Percentiles rank a stretch among this genome's conserved stretches.
Conservation (phyloP, 2,329 filamentous ascomycete species). For the Ophiostoma pallidulum region DNA sequence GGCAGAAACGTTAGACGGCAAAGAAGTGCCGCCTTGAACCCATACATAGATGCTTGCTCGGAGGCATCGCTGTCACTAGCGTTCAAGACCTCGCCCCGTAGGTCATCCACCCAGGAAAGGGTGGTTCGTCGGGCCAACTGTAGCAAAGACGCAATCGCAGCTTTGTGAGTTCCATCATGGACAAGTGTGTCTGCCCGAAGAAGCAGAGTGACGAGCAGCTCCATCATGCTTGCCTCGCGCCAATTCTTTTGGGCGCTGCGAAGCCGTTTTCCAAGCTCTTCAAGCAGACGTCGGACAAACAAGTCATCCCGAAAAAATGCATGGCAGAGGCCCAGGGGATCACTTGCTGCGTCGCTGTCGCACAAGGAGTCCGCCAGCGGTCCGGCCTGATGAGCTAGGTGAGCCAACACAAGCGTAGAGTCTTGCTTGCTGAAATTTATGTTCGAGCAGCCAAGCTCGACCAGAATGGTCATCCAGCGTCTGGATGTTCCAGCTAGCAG, state of each 20-base stretch:
- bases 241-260: slow-evolving; percentile 42
- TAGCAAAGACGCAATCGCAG: slow-evolving; percentile 27
- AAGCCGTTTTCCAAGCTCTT: slow-evolving; percentile 36
- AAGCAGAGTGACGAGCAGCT: slow-evolving; percentile 42
- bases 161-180: slow-evolving; percentile 4
- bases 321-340: slow-evolving; percentile 26
- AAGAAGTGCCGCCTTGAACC: slow-evolving; percentile 46
- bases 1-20: slow-evolving; percentile 34
- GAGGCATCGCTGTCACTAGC: slow-evolving; percentile 29
- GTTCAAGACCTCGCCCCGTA: slow-evolving; percentile 36
- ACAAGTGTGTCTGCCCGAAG: slow-evolving; percentile 29
- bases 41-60: slow-evolving; percentile 32
- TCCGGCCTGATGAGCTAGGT: slow-evolving; percentile 47
- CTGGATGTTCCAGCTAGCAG: slow-evolving; percentile 35
- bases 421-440: slow-evolving; percentile 51
- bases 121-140: slow-evolving; percentile 32
- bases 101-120: slow-evolving; percentile 37
- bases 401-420: slow-evolving; percentile 38
- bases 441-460: slow-evolving; percentile 41
- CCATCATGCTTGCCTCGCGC: slow-evolving; percentile 50
- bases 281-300: slow-evolving; percentile 40
- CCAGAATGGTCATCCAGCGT: slow-evolving; percentile 35
- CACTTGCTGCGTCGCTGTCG: too few species aligned
- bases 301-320: slow-evolving; percentile 34
- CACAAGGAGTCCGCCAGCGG: too few species aligned